A percentile compares a stretch with the other conserved stretches of the same genome.
phyloP scores from a whole-genome alignment of 306 rosid genomes.

The Lagenaria siceraria region DNA sequence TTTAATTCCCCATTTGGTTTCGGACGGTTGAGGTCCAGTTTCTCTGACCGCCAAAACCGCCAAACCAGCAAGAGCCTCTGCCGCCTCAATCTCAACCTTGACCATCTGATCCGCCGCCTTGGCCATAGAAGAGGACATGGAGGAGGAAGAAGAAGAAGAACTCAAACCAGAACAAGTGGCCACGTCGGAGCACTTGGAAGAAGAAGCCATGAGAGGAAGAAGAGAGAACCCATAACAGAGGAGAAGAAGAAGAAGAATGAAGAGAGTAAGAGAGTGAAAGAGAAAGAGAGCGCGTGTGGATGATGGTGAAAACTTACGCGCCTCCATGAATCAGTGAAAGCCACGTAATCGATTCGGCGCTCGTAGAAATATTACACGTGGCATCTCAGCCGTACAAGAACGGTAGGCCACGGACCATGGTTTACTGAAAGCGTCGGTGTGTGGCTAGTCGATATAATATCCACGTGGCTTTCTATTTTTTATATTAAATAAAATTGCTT shows the following conservation, averaged over 20 bases:
- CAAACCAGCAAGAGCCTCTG: conserved; percentile 78
- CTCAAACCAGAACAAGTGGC: conserved; percentile 18
- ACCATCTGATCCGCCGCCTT: conserved; percentile 40
- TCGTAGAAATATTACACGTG: neutral
- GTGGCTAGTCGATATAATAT: conserved; percentile 1
- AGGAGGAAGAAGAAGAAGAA: conserved; percentile 4
- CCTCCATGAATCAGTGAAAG: neutral
- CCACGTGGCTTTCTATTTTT: neutral
- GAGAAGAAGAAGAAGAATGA: neutral
- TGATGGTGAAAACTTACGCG: neutral
- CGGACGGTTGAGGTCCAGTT: conserved; percentile 10
- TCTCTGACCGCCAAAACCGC: conserved; percentile 52
- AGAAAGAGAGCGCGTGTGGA: neutral
- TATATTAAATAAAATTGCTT: neutral
- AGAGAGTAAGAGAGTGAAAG: neutral
- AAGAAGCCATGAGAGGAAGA: neutral
- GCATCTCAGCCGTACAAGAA: neutral
- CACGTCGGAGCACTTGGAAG: conserved; percentile 13
- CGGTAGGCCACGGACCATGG: neutral
- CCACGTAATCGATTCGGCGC: neutral
- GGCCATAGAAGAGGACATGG: neutral
- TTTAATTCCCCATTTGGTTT: conserved; percentile 25
- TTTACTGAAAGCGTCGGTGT: neutral
- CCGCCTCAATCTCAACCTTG: conserved; percentile 76
- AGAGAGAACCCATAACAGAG: neutral